Evolutionary conservation across 192 early-diverging fungal genomes (phyloP).

Genomic region (Umbelopsis vinacea): DNA sequence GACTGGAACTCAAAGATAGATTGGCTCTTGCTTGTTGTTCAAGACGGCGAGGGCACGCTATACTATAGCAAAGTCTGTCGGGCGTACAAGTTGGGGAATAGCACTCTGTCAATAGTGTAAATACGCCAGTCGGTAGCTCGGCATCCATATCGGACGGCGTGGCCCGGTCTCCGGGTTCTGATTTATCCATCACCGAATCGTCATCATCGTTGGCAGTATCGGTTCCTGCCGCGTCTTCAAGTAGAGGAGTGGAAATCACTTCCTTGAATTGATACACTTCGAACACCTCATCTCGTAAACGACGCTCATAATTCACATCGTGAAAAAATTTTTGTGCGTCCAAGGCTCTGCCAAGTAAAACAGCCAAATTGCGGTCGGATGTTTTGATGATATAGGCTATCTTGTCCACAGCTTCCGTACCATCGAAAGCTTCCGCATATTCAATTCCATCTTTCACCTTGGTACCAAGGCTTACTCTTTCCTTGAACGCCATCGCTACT

Average conservation of each 20-base stretch:
- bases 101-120: constrained; percentile 89
- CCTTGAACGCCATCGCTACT: constrained; percentile 71
- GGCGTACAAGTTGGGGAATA: constrained; percentile 90
- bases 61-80: constrained; percentile 86
- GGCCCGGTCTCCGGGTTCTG: neutral
- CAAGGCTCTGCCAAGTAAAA: constrained; percentile 85
- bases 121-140: constrained; percentile 78
- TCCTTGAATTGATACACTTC: constrained; percentile 84
- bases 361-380: constrained; percentile 84
- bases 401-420: constrained; percentile 81
- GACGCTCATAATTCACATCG: constrained; percentile 85
- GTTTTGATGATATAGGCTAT: constrained; percentile 79
- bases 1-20: constrained; percentile 39
- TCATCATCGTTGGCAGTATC: constrained; percentile 21
- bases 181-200: constrained; percentile 21
- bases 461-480: constrained; percentile 60
- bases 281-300: constrained; percentile 77
- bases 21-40: constrained; percentile 39
- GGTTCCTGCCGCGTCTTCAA: constrained; percentile 4
- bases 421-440: constrained; percentile 85
- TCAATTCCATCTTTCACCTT: constrained; percentile 79
- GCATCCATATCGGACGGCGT: constrained; percentile 14
- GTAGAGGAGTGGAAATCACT: constrained; percentile 20
- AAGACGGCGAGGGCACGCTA: constrained; percentile 68
- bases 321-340: constrained; percentile 92